Conservation (phyloP, 108 stramenopile species). For the Cyclotella choctawhatcheeana region DNA sequence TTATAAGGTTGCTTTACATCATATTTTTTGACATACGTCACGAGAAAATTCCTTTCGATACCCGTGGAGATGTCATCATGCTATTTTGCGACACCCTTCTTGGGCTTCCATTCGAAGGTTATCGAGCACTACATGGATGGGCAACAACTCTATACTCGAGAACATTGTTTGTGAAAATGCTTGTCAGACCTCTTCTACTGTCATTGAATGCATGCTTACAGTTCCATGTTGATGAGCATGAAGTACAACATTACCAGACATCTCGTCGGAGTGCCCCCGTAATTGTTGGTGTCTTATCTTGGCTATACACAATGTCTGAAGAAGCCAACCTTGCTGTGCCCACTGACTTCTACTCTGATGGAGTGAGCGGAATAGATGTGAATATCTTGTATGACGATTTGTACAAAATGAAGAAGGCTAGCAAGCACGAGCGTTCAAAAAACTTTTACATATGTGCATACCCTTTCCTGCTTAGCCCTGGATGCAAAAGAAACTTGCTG, state of each 20-base stretch:
- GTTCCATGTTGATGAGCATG: slow-evolving; percentile 47
- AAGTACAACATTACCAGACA: slow-evolving; percentile 44
- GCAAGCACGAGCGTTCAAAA: slow-evolving; percentile 41
- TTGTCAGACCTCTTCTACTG: slow-evolving; percentile 64
- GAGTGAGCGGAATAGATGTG: slow-evolving; percentile 56
- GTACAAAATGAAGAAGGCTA: slow-evolving; percentile 49
- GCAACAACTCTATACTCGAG: slow-evolving; percentile 51
- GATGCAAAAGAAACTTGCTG: slow-evolving; percentile 65
- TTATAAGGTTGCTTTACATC: slow-evolving; percentile 71
- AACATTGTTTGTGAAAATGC: slow-evolving; percentile 61
- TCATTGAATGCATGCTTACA: slow-evolving; percentile 55
- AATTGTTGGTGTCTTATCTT: slow-evolving; percentile 66
- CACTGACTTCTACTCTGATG: slow-evolving; percentile 69
- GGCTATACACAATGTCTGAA: slow-evolving; percentile 62
- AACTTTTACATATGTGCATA: slow-evolving; percentile 64
- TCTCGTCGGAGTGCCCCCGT: slow-evolving; percentile 59
- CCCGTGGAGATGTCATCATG: slow-evolving; percentile 33
- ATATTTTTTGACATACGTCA: slow-evolving; percentile 58
- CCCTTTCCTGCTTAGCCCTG: slow-evolving; percentile 70
- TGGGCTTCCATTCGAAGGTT: slow-evolving; percentile 42
- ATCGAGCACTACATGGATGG: slow-evolving; percentile 68
- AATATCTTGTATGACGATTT: slow-evolving; percentile 69
- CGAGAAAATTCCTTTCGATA: slow-evolving; percentile 38
- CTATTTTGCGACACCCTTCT: slow-evolving; percentile 47
- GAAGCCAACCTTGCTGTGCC: slow-evolving; percentile 50